Base-by-base conservation (phyloP, 495 filamentous ascomycete species). In the Evernia prunastri region DNA sequence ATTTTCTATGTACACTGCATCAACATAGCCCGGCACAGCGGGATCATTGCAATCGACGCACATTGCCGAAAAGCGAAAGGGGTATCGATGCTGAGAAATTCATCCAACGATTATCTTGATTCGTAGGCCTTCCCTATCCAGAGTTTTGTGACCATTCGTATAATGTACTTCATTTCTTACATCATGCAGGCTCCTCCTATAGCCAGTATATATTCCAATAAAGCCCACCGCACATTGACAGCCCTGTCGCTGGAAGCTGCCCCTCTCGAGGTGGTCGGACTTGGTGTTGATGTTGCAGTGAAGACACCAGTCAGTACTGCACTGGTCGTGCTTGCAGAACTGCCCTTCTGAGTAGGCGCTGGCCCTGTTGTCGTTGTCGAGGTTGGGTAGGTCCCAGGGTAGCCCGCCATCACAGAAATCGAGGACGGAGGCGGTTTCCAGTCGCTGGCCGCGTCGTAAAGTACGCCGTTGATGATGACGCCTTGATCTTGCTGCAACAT, bases 371-470 rank as follows among this genome's bases (percentile, higher is more conserved):
- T 60, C 25, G 60, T 57, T 23, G 71, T 68, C 40, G 69, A 63
- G 4, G 71, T 60, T 4, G 72, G 64, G 29, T 65, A 71, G 12
- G 67, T 75, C 31, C 75, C 73, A 18, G 74, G 74, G 20, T 67
- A 67, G 18, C 73, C 77, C 25, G 70, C 74, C 51, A 67, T 40
- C 33, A 69, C 57, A 1, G 70, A 65, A 25, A 74, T 68, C n/a
- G 68, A 66, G 8, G 67, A 74, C 1, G 66, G 65, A 8, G 76
- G 77, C 4, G 72, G 63, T 42, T 73, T 66, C 64, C 67, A 81
- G 54, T 82, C 76, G 57, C 70, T 72, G 3, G 72, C 66, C 3
- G 76, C 74, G 31, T 72, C 73, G 64, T 87, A 87, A 71, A 81
- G 62, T 35, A 73, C 61, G 27, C 72, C 79, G 58, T 78, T 74